Percentiles rank a stretch among this genome's conserved stretches.
phyloP scores from a whole-genome alignment of 139 green algal genomes.

The Chlamydomonas sphaeroides region DNA sequence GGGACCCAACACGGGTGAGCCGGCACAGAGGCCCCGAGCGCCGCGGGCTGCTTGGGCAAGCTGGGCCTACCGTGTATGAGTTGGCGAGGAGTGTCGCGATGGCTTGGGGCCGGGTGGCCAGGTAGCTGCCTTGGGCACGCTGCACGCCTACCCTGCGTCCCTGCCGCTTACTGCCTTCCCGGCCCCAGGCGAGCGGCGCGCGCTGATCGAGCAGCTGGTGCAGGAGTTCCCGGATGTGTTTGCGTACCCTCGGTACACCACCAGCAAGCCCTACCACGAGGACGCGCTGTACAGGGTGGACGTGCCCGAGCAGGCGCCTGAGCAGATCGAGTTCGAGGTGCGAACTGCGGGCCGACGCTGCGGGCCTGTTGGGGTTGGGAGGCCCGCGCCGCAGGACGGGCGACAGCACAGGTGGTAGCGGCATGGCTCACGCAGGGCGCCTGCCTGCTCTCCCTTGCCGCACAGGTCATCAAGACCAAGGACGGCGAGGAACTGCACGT shows the following conservation, averaged over 20 bases:
- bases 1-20: constrained; percentile 43
- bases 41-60: too few species aligned
- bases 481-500: constrained; percentile 35
- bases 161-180: background rate
- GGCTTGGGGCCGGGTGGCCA: background rate
- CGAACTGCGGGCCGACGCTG: too few species aligned
- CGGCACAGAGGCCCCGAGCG: too few species aligned
- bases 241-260: constrained; percentile 64
- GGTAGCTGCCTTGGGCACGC: too few species aligned
- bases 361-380: too few species aligned
- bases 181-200: constrained; percentile 39
- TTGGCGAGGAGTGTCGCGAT: too few species aligned
- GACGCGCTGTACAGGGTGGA: constrained; percentile 23
- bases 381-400: too few species aligned
- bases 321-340: constrained; percentile 27
- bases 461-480: constrained; percentile 23
- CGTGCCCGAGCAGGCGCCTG: background rate
- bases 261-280: constrained; percentile 51
- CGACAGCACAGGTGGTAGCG: too few species aligned
- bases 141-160: too few species aligned
- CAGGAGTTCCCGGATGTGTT: constrained; percentile 84
- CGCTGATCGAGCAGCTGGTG: constrained; percentile 68
- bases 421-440: too few species aligned
- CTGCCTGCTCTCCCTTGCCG: too few species aligned
- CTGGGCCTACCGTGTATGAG: too few species aligned